These are phyloP conservation scores for Globisporangium irregulare DNA, from an alignment of 352 stramenopile genomes.

Conservation along the genomic window DNA sequence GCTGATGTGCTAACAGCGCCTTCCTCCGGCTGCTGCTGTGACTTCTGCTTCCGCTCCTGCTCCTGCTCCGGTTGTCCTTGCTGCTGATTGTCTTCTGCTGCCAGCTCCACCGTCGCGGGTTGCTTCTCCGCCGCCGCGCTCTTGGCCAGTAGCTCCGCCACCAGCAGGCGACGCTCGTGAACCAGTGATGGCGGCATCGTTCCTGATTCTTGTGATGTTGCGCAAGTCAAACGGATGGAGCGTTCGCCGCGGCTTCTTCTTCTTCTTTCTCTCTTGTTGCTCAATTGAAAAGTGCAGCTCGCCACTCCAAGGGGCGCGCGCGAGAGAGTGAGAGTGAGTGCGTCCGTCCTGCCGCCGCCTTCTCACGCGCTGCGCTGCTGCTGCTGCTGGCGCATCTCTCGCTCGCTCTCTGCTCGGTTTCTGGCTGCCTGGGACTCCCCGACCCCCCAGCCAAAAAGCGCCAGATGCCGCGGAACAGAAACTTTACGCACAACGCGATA, in stretches of 20 bases:
- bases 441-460: slow-evolving; percentile 1
- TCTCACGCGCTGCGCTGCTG: neutral
- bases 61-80: neutral
- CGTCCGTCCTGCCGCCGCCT: neutral
- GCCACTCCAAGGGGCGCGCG: neutral
- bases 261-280: neutral
- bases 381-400: neutral
- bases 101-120: neutral
- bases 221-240: neutral
- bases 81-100: neutral
- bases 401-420: neutral
- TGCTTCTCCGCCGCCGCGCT: neutral
- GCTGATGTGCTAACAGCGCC: neutral
- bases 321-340: neutral
- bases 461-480: slow-evolving; percentile 7
- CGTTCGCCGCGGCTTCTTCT: neutral
- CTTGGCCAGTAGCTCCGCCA: slow-evolving; percentile 4
- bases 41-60: neutral
- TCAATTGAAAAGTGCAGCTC: neutral
- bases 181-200: neutral
- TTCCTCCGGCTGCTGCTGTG: slow-evolving; percentile 3
- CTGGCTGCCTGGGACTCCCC: neutral
- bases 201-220: neutral
- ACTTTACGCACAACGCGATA: neutral
- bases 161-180: neutral